Evolutionary conservation across 73 alveolate species (phyloP).

Genomic region (Paramecium octaurelia): DNA sequence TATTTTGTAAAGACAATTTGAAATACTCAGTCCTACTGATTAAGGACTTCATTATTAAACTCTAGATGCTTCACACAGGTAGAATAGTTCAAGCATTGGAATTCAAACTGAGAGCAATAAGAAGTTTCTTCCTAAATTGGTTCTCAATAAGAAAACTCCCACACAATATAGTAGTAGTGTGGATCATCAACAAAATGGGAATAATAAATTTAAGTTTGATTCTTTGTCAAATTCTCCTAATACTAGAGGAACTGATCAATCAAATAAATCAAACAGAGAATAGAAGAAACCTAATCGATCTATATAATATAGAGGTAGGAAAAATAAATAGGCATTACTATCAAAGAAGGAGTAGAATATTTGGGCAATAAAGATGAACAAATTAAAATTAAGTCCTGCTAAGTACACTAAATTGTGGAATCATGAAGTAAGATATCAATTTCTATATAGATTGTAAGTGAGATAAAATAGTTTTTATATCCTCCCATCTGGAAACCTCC

Average conservation of each 20-base stretch:
- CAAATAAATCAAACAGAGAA: neutral
- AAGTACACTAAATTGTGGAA: neutral
- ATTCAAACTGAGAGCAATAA: neutral
- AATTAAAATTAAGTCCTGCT: neutral
- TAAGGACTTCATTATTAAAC: neutral
- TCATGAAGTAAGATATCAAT: neutral
- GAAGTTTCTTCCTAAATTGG: neutral
- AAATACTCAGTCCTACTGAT: neutral
- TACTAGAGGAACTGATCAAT: neutral
- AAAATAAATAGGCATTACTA: neutral
- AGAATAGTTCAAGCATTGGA: neutral
- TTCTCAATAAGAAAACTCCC: neutral
- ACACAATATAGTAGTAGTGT: neutral
- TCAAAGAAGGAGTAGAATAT: neutral
- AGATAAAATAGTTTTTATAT: neutral
- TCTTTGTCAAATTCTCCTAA: neutral
- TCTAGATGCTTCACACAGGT: neutral
- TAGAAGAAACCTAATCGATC: neutral
- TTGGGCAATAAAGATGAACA: neutral
- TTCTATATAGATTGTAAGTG: neutral
- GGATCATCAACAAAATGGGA: neutral
- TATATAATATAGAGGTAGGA: neutral
- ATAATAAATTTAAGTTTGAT: neutral
- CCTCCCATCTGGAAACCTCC: constrained; percentile 48
- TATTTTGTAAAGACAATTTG: neutral